Evolutionary conservation across 2,329 filamentous ascomycete species (phyloP), one percentile per base, ranked within the genome.

Genomic region (Lasiodiplodia hormozganensis): DNA sequence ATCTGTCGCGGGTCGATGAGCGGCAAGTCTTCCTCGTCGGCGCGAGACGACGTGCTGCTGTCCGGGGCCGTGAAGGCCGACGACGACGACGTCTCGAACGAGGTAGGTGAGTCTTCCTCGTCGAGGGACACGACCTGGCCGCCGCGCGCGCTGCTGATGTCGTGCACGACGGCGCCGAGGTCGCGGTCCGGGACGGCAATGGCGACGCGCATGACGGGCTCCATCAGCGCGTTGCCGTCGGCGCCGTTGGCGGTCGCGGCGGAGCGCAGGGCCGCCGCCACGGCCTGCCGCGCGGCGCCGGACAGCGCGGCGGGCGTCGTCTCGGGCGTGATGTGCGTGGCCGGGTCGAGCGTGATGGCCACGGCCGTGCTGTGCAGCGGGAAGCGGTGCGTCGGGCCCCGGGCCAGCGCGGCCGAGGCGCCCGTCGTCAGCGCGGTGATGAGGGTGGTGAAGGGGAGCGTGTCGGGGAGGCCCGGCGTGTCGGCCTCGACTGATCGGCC

Each of bases 181-280:
- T 88, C 90, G 6, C 86, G 85, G 79, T 97, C 95, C 64, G 96
- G 92, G 62, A 96, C 93, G 72, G 88, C 90, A 75, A 99, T 97
- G 65, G 90, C 89, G 5, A 92, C 93, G 70, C 90, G 89, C 93
- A 98, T 97, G 67, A 99, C 92, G 1, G 96, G 96, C 76, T 99
- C 96, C 82, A 98, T 91, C 49, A 99, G 83, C 1, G 87, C 60
- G 60, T 52, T 64, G 38, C 58, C 58, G 23, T 86, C 1, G 93
- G 86, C 2, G 84, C 82, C 2, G 82, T 76, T n/a, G 34, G 81
- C 79, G 11, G 85, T 81, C 67, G 88, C 85, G 0, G 89, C 88
- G n/a, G 88, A 85, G 62, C 87, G 86, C 0, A 98, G 85, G 0
- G 90, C 90, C 10, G 86, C 84, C 69, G 90, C 88, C 0, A 94